Conservation (phyloP, 169 alveolate genomes). For the Ichthyophthirius multifiliis region DNA sequence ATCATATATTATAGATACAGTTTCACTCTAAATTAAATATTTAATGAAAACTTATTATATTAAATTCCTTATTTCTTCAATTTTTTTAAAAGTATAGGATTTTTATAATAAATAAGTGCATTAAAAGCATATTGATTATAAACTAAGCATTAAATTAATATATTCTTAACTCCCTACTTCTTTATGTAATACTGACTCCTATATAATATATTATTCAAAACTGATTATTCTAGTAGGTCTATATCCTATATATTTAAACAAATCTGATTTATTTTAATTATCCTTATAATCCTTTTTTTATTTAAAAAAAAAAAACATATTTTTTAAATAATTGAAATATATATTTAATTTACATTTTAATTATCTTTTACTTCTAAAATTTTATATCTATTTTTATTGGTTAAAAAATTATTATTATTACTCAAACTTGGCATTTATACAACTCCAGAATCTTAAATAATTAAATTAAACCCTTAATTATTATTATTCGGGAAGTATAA, state of each 20-base stretch:
- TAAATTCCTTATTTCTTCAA: not conserved
- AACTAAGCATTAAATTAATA: not conserved
- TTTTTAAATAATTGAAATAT: too few species aligned
- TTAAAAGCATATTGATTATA: not conserved
- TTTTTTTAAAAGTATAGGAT: not conserved
- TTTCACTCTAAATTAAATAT: not conserved
- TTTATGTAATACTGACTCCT: constrained; percentile 18
- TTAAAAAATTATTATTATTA: not conserved
- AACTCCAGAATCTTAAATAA: constrained; percentile 18
- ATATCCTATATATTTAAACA: not conserved
- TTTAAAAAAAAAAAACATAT: too few species aligned
- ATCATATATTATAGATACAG: constrained; percentile 15
- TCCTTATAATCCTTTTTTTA: too few species aligned
- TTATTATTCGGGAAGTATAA: not conserved
- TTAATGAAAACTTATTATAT: not conserved
- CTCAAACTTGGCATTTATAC: not conserved
- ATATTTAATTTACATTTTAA: not conserved
- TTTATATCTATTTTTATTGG: not conserved
- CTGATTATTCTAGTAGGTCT: not conserved
- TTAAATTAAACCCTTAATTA: not conserved
- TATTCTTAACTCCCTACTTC: constrained; percentile 22
- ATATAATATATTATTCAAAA: constrained; percentile 6
- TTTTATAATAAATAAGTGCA: not conserved
- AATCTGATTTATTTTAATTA: not conserved
- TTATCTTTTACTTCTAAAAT: not conserved